These are phyloP conservation scores for Alloteropsis semialata DNA, from an alignment of 176 grass and related monocot species.

Conservation along the genomic window DNA sequence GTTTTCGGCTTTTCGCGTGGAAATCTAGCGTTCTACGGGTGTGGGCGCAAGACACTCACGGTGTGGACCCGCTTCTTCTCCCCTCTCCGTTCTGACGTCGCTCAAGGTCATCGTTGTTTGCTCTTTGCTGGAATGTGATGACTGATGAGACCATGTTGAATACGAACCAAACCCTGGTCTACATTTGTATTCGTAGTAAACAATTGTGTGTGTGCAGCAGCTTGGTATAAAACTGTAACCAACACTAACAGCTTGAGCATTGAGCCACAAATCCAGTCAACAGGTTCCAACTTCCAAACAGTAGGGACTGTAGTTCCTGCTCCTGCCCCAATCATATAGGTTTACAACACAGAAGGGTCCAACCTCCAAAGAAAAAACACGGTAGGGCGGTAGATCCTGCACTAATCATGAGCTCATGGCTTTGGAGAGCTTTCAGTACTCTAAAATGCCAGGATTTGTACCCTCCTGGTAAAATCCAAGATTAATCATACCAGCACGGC, in stretches of 20 bases:
- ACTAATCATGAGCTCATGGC: not conserved
- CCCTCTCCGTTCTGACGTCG: not conserved
- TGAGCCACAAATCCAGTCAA: no score
- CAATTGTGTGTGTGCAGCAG: no score
- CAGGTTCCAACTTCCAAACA: no score
- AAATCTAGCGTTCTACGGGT: not conserved
- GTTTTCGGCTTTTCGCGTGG: conserved; percentile 27
- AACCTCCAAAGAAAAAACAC: no score
- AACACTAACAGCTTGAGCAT: no score
- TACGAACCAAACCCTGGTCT: not conserved
- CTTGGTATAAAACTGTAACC: no score
- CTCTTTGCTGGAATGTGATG: not conserved
- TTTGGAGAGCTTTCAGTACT: not conserved
- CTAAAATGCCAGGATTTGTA: not conserved
- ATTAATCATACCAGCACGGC: not conserved
- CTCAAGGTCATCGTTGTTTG: not conserved
- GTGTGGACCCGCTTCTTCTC: not conserved
- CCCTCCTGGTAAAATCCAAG: not conserved
- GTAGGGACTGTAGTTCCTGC: no score
- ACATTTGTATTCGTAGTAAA: no score
- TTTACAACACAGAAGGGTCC: no score
- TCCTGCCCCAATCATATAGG: no score
- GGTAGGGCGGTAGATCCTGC: no score
- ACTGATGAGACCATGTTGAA: not conserved
- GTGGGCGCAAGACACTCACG: not conserved